Conservation (phyloP, 2,329 filamentous ascomycete genomes). For the Penicillium concentricum region DNA sequence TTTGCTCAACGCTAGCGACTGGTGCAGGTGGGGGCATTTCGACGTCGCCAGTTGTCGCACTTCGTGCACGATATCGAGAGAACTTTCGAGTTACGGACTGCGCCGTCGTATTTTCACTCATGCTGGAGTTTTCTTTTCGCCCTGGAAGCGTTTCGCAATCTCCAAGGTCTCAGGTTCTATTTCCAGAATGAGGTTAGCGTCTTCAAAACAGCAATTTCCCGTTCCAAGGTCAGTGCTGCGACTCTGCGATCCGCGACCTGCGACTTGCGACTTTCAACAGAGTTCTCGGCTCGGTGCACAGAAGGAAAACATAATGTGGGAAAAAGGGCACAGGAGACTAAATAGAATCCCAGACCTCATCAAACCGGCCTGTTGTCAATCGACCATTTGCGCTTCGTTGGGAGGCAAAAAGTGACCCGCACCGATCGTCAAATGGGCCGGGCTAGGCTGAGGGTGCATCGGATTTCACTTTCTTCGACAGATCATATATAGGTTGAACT, state of each 20-base stretch:
- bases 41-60: not conserved
- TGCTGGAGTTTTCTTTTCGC: not conserved
- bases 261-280: not conserved
- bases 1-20: slow-evolving; percentile 5
- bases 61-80: slow-evolving; percentile 1
- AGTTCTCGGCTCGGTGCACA: not conserved
- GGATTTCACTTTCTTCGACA: not conserved
- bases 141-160: not conserved
- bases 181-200: slow-evolving; percentile 1
- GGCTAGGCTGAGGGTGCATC: not conserved
- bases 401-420: slow-evolving; percentile 1
- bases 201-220: not conserved
- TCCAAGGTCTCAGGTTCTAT: not conserved
- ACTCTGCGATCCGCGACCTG: not conserved
- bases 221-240: not conserved
- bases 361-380: slow-evolving; percentile 10
- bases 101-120: not conserved
- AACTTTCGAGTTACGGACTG: not conserved
- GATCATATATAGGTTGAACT: not conserved
- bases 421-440: not conserved
- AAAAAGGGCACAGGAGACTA: not conserved
- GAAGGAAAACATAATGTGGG: not conserved
- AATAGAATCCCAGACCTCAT: not conserved
- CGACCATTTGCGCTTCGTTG: not conserved
- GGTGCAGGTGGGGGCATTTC: not conserved